Base-by-base conservation (phyloP, 1,284 basidiomycete genomes). In the Fereydounia khargensis region DNA sequence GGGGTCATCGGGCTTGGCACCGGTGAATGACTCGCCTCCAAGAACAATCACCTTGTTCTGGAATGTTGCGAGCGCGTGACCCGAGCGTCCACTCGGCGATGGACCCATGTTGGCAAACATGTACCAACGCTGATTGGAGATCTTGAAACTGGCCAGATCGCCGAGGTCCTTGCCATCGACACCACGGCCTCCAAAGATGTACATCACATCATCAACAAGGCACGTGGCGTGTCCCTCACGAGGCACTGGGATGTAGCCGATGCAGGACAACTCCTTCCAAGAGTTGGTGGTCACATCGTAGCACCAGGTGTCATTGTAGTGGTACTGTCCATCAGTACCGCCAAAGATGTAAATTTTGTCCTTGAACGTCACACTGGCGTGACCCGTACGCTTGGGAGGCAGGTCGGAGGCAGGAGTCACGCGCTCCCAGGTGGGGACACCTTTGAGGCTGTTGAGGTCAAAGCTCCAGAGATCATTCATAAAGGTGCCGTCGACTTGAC, bases 41-140 rank as follows among this genome's bases (percentile, higher is more conserved):
- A 97, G 82, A 2, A 97, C 91, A 62, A 90, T 88, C 9, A 98
- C 87, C 68, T 87, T 86, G 41, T 86, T 83, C 40, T 89, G 88
- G 71, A 86, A 86, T 10, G 88, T 85, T 5, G 92, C 88, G 88
- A 97, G 91, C 17, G 90, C 88, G 78, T 98, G 94, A 3, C 94
- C 94, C 13, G 89, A 91, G 40, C 94, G 83, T 11, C 90, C 89
- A 43, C 82, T 85, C 2, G 94, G 94, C 6, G 89, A 83, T 10
- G 91, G 91, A 3, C 94, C 94, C 94, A 97, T 97, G 76, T 96
- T 95, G 77, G 95, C 91, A 80, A 98, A 97, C 89, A 94, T 97
- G 79, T 92, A 98, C 94, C 94, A 97, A 65, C 82, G 77, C 59
- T 80, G 79, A 57, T 81, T 80, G 57, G 84, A 79, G 52, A 98